Base-by-base conservation (phyloP, 2,329 filamentous ascomycete genomes). In the Blastomyces silverae region DNA sequence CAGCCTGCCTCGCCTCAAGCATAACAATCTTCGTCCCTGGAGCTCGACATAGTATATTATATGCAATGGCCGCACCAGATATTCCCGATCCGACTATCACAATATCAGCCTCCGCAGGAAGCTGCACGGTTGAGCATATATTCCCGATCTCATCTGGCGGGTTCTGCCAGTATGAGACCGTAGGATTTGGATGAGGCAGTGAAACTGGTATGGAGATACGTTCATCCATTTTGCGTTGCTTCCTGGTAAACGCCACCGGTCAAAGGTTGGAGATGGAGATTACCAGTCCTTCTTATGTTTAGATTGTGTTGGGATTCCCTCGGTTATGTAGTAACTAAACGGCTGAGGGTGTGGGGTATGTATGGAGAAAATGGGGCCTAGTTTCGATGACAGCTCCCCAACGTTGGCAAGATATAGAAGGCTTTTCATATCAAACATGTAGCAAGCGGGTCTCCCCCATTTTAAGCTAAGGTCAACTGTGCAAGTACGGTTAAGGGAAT, bases 31-130 rank as follows among this genome's bases (percentile, higher is more conserved):
- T 69, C 15, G 69, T 69, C 8, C 57, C 37, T 20, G 67, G 64
- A 37, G 69, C 65, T 37, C 68, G 67, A 6, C 66, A 68, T 15
- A 73, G 68, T 39, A 74, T 65, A 56, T 73, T 72, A 63, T 70
- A 71, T 8, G 74, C 75, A 34, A 78, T 69, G 55, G 69, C 70
- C 15, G 75, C 73, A 48, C 76, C 77, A 25, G 74, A 73, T 59
- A 79, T 76, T 1, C 77, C 77, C 15, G 75, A 75, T n/a, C 77
- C 77, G 42, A 79, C 72, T 50, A 79, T 74, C 42, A 70, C 73
- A 31, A 76, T 66, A 65, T 78, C 75, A 10, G 69, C 71, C 2
- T 66, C 67, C 25, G 67, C 22, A 0, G 74, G 74, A 2, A 75
- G 65, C 22, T 71, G 63, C 39, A 64, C 55, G 52, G 64, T 68